phyloP scores from a whole-genome alignment of 306 rosid species.

The Pueraria montana region DNA sequence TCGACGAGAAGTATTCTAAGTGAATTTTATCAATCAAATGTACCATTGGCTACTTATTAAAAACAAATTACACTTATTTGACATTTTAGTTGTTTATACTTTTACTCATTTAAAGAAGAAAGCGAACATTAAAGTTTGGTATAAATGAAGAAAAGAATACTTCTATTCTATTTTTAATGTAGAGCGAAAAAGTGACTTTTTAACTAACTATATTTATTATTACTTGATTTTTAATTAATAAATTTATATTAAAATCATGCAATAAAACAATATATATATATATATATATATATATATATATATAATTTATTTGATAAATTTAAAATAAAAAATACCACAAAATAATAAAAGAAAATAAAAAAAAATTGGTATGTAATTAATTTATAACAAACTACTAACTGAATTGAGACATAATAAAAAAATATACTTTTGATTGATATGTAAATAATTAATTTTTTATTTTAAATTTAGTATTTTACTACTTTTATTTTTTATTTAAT shows the following conservation, averaged over 20 bases:
- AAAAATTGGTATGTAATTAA: neutral
- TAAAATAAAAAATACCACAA: neutral
- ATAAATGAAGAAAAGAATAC: neutral
- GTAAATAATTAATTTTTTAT: too few species aligned
- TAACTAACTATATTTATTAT: neutral
- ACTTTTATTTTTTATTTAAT: neutral
- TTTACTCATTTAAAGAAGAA: neutral
- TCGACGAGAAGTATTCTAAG: neutral
- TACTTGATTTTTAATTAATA: neutral
- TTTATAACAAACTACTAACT: neutral
- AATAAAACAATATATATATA: neutral
- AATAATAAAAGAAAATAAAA: neutral
- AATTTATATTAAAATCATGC: neutral
- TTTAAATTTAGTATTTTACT: too few species aligned
- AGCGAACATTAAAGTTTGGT: neutral
- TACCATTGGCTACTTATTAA: neutral
- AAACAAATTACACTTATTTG: conserved; percentile 5
- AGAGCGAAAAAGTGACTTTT: neutral
- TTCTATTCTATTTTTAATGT: neutral
- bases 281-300: too few species aligned
- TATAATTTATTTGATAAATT: neutral
- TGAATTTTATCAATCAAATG: neutral
- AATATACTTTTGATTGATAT: neutral
- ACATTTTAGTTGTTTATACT: neutral
- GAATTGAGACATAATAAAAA: neutral